Base-by-base conservation (phyloP, 768 basidiomycete species). In the Mycena albidolilacea region DNA sequence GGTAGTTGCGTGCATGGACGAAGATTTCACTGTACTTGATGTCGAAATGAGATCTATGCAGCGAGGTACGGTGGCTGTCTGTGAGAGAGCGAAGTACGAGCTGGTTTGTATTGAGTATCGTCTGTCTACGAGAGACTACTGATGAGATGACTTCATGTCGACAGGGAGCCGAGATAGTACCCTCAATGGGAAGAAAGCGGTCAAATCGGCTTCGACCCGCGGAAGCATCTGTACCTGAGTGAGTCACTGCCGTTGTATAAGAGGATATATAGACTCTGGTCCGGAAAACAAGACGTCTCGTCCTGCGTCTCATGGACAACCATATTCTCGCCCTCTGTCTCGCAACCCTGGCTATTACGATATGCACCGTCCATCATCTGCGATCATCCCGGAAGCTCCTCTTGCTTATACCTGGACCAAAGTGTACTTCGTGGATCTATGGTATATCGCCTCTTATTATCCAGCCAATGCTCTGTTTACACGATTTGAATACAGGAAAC, bases 391-490 rank as follows among this genome's bases (percentile, higher is more conserved):
- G 21, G 14, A 48, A 8, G 3, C 41, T 46, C 63, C 6, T 38
- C 17, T 15, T 7, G 1, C 44, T 23, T 19, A 35, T 64, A 37
- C 63, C 46, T 19, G 63, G 48, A 19, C 48, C 63, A 5, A 64
- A 52, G 14, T 35, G 14, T 23, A 23, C 63, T 7, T 64, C 63
- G 39, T 64, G 63, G 63, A 37, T 64, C 30, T 64, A 64, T 30
- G 63, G 63, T 52, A 64, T 10, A 12, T 50, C n/a, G 9, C 3
- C 14, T 8, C 5, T 8, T 21, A 21, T 8, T 52, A n/a, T 52
- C 11, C 63, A 46, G 12, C 17, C 7, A 9, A 50, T 11, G 21
- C 17, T 52, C 35, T 38, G 1, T 19, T 48, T 9, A 30, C 5
- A 14, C 15, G 3, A 14, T 64, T 2, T 52, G 15, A 48, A 58